Evolutionary conservation across 768 basidiomycete genomes (phyloP), one percentile per base, ranked within the genome.

Genomic region (Dacryopinax primogenitus): DNA sequence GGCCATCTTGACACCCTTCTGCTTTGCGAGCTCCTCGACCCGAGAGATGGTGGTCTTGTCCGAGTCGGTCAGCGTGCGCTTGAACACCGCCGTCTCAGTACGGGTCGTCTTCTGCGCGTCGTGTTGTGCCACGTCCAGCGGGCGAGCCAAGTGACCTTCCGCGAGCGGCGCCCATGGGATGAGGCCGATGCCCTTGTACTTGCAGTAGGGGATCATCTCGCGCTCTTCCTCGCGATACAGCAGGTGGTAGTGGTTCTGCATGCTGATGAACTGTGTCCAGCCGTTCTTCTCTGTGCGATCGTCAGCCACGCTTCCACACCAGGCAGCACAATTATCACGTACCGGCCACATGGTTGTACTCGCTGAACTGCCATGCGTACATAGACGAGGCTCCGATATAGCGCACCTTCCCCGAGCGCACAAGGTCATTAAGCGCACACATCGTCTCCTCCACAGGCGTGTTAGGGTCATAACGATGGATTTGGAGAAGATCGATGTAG

Each of bases 401-500:
- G 34, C 85, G 77, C 23, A 81, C 85, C 64, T 82, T 82, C 3
- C 85, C 85, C 1, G 82, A 81, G 67, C 84, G 72, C 2, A 86
- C 83, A n/a, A 86, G 81, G 66, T 86, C 85, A 64, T 86, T 83
- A 28, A 86, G 76, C 4, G 84, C 84, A 78, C 83, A 80, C 84
- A 86, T 86, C 0, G 76, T 82, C 70, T 82, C 80, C 61, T 77
- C 77, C 0, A 73, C 65, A 4, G 81, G 73, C 0, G 77, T 74
- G 0, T 66, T 65, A 7, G 68, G 35, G 63, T 81, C 81, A 37
- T 74, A 79, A 16, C 76, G 69, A 51, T 82, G 81, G 35, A 86
- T 77, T 66, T 90, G 88, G 7, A 89, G 74, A 1, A 90, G 74
- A 70, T 90, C 90, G 69, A 91, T 79, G 67, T 89, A 88, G 63